Base-by-base conservation (phyloP, 2,329 filamentous ascomycete genomes). In the Stachybotrys elegans region DNA sequence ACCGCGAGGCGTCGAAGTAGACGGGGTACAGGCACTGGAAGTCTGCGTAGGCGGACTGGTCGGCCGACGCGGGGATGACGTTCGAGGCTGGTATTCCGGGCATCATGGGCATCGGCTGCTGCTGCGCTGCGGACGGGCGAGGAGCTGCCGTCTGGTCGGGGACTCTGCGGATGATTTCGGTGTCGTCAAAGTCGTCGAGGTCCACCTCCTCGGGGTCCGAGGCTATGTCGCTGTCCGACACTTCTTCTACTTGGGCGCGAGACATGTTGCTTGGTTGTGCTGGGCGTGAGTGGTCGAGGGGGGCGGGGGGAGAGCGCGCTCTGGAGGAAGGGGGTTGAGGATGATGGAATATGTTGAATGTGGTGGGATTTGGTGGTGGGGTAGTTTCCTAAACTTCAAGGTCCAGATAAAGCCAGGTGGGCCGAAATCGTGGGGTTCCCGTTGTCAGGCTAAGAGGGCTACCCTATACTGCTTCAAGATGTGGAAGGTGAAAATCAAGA, bases 11-110 rank as follows among this genome's bases (percentile, higher is more conserved):
- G 74, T 96, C 92, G 60, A 98, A 98, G 76, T 98, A 98, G 47
- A 97, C 72, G 0, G 93, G 92, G 71, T 98, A 98, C 21, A 98
- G 76, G 67, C 88, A 92, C 66, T 93, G 86, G 72, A 83, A 95
- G 67, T 81, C 72, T 60, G 85, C 87, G 65, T 88, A 84, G 55
- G 73, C 69, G 51, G 70, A 61, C 42, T 76, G 69, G 62, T 81
- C 72, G 52, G 71, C 66, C 16, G 59, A 58, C 52, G 62, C 51
- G 55, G 63, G 55, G 47, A 61, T 50, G 21, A 49, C 52, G 19
- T 51, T 47, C 13, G 53, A 47, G 44, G 59, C 61, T 42, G 61
- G 64, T 38, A 57, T 62, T 46, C 51, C 53, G 46, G 55, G 56
- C 40, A 51, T 48, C 52, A 39, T 55, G 41, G 40, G 49, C 38